Evolutionary conservation across 495 filamentous ascomycete genomes (phyloP).

Genomic region (Aspergillus biplanus): DNA sequence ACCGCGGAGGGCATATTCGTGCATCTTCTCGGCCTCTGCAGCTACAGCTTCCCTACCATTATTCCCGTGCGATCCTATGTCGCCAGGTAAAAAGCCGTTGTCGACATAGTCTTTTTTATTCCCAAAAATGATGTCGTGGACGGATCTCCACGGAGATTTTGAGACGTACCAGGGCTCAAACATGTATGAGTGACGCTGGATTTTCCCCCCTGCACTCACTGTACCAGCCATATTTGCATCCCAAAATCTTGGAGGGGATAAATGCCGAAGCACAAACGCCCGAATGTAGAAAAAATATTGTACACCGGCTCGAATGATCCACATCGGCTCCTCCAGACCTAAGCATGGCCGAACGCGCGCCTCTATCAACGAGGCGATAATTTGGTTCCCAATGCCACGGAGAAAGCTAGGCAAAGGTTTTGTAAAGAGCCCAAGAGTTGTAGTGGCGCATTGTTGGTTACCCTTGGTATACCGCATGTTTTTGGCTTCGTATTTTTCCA

Average conservation of each 20-base stretch:
- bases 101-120: background rate
- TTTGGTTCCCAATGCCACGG: background rate
- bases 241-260: background rate
- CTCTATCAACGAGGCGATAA: background rate
- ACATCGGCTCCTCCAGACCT: constrained; percentile 4
- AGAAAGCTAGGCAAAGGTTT: background rate
- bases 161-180: constrained; percentile 6
- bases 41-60: background rate
- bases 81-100: background rate
- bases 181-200: constrained; percentile 1
- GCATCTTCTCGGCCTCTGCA: constrained; percentile 3
- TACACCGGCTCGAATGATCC: background rate
- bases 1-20: constrained; percentile 4
- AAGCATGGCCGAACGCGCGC: background rate
- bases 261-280: background rate
- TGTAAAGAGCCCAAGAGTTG: background rate
- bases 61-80: constrained; percentile 1
- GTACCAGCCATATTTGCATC: constrained; percentile 4
- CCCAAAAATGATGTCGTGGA: background rate
- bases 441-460: constrained; percentile 8
- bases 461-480: background rate
- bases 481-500: constrained; percentile 4
- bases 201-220: background rate
- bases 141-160: constrained; percentile 3
- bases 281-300: background rate